These are phyloP conservation scores for Pisolithus microcarpus DNA, from an alignment of 768 basidiomycete species.

Conservation along the genomic window DNA sequence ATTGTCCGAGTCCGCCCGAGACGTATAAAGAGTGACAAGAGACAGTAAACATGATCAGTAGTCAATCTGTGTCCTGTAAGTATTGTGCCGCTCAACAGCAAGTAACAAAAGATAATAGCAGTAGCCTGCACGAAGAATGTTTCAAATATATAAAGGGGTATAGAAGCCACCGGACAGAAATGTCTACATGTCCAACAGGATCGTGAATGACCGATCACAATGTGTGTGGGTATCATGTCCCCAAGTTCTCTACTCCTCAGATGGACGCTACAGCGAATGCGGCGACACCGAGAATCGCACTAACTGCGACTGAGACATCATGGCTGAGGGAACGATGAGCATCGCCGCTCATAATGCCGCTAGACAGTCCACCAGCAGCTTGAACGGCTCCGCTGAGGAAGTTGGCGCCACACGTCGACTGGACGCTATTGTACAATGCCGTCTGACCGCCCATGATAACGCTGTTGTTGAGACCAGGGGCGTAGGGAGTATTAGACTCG, in stretches of 20 bases:
- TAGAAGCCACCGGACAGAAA: neutral
- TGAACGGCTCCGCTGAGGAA: conserved; percentile 66
- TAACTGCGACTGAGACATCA: conserved; percentile 22
- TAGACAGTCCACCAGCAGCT: conserved; percentile 57
- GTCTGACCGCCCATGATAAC: conserved; percentile 59
- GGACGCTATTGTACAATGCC: conserved; percentile 56
- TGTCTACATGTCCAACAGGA: neutral
- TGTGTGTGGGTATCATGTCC: neutral
- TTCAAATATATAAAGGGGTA: neutral
- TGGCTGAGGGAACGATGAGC: conserved; percentile 20
- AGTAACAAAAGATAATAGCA: neutral
- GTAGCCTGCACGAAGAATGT: neutral
- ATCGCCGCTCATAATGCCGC: conserved; percentile 27
- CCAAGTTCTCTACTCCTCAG: neutral
- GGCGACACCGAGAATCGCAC: conserved; percentile 28
- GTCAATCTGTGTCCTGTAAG: neutral
- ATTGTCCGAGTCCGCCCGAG: no score
- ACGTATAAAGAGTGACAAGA: neutral
- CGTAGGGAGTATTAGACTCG: conserved; percentile 67
- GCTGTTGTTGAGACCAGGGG: conserved; percentile 61
- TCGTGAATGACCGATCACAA: neutral
- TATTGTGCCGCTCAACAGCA: neutral
- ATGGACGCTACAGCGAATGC: conserved; percentile 25
- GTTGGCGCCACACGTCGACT: conserved; percentile 54
- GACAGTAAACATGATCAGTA: no score